Conservation (phyloP, 2,329 filamentous ascomycete genomes). For the Sphaerulina populicola region DNA sequence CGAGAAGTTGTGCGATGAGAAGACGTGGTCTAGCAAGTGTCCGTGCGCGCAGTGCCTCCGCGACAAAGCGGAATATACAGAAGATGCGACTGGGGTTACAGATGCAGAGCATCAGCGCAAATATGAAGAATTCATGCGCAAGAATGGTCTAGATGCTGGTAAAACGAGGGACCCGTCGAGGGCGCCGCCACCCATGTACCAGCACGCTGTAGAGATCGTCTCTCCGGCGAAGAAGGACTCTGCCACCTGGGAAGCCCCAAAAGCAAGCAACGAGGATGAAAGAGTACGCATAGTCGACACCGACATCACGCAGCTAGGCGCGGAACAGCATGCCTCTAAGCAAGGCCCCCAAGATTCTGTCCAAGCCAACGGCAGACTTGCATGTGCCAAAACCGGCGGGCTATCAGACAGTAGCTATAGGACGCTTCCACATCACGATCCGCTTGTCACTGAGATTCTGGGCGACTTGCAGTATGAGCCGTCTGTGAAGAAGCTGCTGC, state of each 20-base stretch:
- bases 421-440: conserved; percentile 7
- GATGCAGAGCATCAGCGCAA: conserved; percentile 1
- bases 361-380: neutral
- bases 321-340: neutral
- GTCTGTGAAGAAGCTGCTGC: conserved; percentile 8
- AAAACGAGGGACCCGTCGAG: conserved; percentile 42
- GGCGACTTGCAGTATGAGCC: conserved; percentile 13
- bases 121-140: neutral
- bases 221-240: neutral
- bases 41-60: neutral
- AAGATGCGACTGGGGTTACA: neutral
- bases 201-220: neutral
- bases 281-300: neutral
- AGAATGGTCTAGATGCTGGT: conserved; percentile 74
- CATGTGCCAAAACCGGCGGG: neutral
- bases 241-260: neutral
- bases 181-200: conserved; percentile 32
- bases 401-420: conserved; percentile 3
- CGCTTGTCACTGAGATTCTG: conserved; percentile 11
- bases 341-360: neutral
- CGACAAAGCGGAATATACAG: neutral
- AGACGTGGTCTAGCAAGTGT: neutral
- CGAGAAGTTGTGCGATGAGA: neutral
- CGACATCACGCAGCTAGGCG: neutral
- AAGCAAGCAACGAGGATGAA: neutral